These are phyloP conservation scores for Ceratobasidium papillatum DNA, from an alignment of 1,284 basidiomycete species.

Conservation along the genomic window DNA sequence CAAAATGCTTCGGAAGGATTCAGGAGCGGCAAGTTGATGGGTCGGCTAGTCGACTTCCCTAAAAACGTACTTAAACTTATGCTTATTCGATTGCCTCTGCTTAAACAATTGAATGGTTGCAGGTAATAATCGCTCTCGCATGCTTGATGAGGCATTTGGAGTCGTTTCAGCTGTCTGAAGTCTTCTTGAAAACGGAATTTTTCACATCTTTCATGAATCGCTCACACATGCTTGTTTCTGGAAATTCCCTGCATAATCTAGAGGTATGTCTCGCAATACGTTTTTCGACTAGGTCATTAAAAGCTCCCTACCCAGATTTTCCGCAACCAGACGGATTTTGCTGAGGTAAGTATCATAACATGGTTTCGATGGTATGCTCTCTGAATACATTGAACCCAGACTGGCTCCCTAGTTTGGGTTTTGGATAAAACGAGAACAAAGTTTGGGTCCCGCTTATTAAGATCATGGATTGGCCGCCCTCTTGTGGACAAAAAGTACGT, in stretches of 20 bases:
- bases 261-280: slow-evolving; percentile 49
- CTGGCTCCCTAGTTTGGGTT: slow-evolving; percentile 86
- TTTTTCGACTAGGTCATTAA: too few relatives aligned
- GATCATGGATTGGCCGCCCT: slow-evolving; percentile 88
- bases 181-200: slow-evolving; percentile 76
- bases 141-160: slow-evolving; percentile 80
- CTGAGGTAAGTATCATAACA: slow-evolving; percentile 49
- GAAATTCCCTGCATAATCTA: slow-evolving; percentile 88
- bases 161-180: slow-evolving; percentile 78
- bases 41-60: slow-evolving; percentile 75
- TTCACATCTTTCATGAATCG: slow-evolving; percentile 82
- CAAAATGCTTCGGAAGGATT: slow-evolving; percentile 58
- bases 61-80: slow-evolving; percentile 53
- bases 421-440: slow-evolving; percentile 87
- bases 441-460: slow-evolving; percentile 86
- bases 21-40: slow-evolving; percentile 65
- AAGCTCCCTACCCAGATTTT: too few relatives aligned
- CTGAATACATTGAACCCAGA: slow-evolving; percentile 44
- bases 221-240: slow-evolving; percentile 88
- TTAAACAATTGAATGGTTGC: slow-evolving; percentile 37
- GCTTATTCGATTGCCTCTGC: not conserved
- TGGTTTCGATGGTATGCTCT: not conserved
- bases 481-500: slow-evolving; percentile 76
- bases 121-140: slow-evolving; percentile 78
- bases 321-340: slow-evolving; percentile 84